Evolutionary conservation across 352 stramenopile genomes (phyloP).

Genomic region (Phytopythium boreale): DNA sequence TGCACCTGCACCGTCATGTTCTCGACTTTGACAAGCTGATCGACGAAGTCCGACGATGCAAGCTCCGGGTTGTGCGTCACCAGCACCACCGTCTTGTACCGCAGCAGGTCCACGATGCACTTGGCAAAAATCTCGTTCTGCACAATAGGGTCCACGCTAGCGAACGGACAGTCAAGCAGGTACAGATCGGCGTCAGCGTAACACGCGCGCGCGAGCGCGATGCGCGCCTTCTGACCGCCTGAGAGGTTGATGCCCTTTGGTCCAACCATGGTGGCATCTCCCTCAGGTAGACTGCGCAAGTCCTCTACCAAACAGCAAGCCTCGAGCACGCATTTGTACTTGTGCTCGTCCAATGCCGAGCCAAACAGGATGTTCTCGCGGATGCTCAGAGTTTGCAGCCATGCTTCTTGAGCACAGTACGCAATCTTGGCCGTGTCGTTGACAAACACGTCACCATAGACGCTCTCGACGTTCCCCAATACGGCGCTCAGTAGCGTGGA

Average conservation of each 20-base stretch:
- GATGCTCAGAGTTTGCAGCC: conserved; percentile 96
- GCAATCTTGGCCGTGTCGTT: conserved; percentile 34
- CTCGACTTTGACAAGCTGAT: conserved; percentile 34
- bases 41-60: conserved; percentile 37
- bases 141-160: conserved; percentile 54
- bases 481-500: conserved; percentile 53
- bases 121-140: conserved; percentile 59
- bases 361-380: conserved; percentile 98
- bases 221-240: conserved; percentile 49
- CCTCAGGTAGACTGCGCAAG: conserved; percentile 42
- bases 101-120: conserved; percentile 48
- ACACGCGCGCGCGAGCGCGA: conserved; percentile 51
- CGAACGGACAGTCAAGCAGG: conserved; percentile 47
- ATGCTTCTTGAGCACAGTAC: conserved; percentile 91
- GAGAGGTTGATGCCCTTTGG: conserved; percentile 58
- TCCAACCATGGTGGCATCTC: conserved; percentile 45
- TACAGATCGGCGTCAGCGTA: conserved; percentile 58
- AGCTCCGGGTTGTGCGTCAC: conserved; percentile 56
- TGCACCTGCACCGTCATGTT: conserved; percentile 27
- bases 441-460: conserved; percentile 35
- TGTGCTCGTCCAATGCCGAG: conserved; percentile 50
- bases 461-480: conserved; percentile 40
- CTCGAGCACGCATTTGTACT: conserved; percentile 65
- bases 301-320: conserved; percentile 52
- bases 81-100: conserved; percentile 48